Conservation (phyloP, 352 stramenopile genomes). For the Phytophthora ramorum region DNA sequence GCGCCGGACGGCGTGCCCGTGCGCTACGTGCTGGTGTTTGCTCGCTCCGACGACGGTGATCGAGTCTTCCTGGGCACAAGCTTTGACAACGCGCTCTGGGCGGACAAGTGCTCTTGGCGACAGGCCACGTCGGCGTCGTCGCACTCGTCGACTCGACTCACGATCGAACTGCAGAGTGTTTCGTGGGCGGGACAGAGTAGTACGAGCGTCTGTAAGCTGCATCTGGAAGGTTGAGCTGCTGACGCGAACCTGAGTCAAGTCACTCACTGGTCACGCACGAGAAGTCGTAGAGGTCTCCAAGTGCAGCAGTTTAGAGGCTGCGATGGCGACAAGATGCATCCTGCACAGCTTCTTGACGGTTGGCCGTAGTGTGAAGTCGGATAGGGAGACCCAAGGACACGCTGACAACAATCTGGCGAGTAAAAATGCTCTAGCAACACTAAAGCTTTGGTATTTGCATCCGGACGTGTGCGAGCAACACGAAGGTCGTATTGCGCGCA, state of each 20-base stretch:
- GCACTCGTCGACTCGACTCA: constrained; percentile 24
- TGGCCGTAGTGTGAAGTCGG: not conserved
- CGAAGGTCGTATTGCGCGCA: no score
- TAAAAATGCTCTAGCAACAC: not conserved
- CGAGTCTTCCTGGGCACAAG: constrained; percentile 42
- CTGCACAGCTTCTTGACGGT: no score
- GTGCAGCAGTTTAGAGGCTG: not conserved
- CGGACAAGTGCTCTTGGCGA: constrained; percentile 24
- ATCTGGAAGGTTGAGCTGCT: constrained; percentile 24
- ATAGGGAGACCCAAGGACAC: not conserved
- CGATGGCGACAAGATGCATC: not conserved
- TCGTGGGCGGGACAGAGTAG: constrained; percentile 38
- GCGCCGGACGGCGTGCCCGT: constrained; percentile 19
- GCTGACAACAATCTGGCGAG: not conserved
- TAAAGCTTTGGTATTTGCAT: not conserved
- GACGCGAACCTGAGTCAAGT: not conserved
- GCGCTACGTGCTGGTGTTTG: constrained; percentile 44
- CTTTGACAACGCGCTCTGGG: constrained; percentile 30
- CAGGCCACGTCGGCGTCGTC: constrained; percentile 29
- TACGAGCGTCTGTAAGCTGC: constrained; percentile 24
- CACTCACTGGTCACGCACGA: not conserved
- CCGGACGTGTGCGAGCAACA: not conserved
- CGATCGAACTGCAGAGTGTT: constrained; percentile 37
- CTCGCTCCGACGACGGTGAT: constrained; percentile 12
- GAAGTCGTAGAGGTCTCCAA: constrained; percentile 1